Conservation (phyloP, 805 yeast genomes). For the Monosporozyma solicola region DNA sequence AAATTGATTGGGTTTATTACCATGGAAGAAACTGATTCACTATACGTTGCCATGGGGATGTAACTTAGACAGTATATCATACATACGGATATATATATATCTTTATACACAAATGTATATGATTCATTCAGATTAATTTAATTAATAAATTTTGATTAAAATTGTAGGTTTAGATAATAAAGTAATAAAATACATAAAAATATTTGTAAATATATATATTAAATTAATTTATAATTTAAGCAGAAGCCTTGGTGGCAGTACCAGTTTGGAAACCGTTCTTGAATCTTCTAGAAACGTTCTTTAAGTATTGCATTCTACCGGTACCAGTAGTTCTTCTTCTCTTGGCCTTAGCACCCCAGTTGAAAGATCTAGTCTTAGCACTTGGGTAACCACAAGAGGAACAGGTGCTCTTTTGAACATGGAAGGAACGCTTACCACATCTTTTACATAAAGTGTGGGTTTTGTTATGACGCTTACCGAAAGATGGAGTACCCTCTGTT, state of each 20-base stretch:
- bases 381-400: constrained; percentile 99
- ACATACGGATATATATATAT: neutral
- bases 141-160: neutral
- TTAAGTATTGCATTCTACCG: constrained; percentile 98
- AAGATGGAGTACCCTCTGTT: constrained; percentile 98
- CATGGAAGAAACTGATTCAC: constrained; percentile 70
- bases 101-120: neutral
- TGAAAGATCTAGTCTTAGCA: constrained; percentile 96
- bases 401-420: constrained; percentile 98
- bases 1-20: constrained; percentile 41
- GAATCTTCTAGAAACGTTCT: constrained; percentile 95
- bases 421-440: constrained; percentile 99
- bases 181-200: constrained; percentile 3
- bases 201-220: constrained; percentile 2
- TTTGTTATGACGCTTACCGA: constrained; percentile 99
- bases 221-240: constrained; percentile 32
- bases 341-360: constrained; percentile 99
- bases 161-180: neutral
- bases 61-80: constrained; percentile 1
- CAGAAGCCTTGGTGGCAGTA: constrained; percentile 53
- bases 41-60: constrained; percentile 57
- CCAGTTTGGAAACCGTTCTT: constrained; percentile 98
- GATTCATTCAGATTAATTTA: neutral
- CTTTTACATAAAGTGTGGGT: constrained; percentile 98
- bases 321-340: constrained; percentile 99